Evolutionary conservation across 176 grass and related monocot species (phyloP), one percentile per base, ranked within the genome.

Genomic region (Phragmites australis): DNA sequence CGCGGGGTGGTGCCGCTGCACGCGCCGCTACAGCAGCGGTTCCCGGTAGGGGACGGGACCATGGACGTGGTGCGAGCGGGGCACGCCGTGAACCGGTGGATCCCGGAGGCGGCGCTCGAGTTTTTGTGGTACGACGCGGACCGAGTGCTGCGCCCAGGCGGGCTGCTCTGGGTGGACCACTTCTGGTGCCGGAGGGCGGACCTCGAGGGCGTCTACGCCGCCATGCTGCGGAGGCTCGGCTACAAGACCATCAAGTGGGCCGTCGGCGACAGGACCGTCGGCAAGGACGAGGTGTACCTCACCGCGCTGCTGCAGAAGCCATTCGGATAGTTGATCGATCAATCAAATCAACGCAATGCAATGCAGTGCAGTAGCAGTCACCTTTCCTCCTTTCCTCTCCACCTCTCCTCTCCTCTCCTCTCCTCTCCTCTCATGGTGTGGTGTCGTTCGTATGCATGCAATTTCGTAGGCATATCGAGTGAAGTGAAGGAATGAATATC

Each of bases 1-100:
- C 85, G 87, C 14, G 92, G 92, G 59, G 77, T 92, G 79, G 84
- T 97, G n/a, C 84, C 94, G 62, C 50, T 97, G 48, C 92, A 97
- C 81, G 92, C 87, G 53, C 94, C 94, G 11, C 86, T 97, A 67
- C 94, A 97, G 86, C 87, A 93, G 80, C 87, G 94, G 30, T 90
- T 94, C 73, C 94, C 94, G 3, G 76, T 97, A 3, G 87, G 82
- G 39, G 94, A 97, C 73, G 89, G 72, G 8, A 75, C 93, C 44
- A 84, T 97, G 77, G 94, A 97, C 76, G 61, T 97, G 74, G 92
- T 97, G 43, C 91, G 94, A 5, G 81, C 89, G 62, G 94, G 94
- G 2, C 94, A 94, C 77, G 94, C 94, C 17, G 92, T 97, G 22
- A 97, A 97, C 94, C 85, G 94, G 37, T 97, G 94, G 94, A 94